Percentiles rank a stretch among this genome's conserved stretches.
phyloP scores from a whole-genome alignment of 257 asterid genomes.

The Haberlea rhodopensis region DNA sequence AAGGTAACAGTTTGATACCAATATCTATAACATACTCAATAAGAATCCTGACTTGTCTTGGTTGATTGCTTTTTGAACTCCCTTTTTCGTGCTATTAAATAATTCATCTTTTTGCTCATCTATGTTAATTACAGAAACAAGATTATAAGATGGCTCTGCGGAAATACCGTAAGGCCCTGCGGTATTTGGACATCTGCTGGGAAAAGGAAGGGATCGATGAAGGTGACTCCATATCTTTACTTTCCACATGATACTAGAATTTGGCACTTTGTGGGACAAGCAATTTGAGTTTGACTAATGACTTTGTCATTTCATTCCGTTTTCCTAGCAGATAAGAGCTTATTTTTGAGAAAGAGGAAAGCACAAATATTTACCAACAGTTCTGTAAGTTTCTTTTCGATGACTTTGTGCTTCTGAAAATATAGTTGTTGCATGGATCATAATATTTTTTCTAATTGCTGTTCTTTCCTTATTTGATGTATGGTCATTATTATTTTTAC shows the following conservation, averaged over 20 bases:
- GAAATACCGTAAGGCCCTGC: constrained; percentile 92
- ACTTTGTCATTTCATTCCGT: background rate
- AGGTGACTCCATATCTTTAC: constrained; percentile 38
- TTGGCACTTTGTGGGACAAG: background rate
- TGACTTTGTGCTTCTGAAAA: background rate
- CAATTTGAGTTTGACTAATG: constrained; percentile 15
- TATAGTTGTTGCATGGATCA: background rate
- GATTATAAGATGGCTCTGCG: constrained; percentile 96
- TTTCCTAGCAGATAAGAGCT: constrained; percentile 55
- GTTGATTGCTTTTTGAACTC: background rate
- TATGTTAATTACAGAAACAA: constrained; percentile 80
- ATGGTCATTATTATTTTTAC: too few relatives aligned
- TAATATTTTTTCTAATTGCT: too few relatives aligned
- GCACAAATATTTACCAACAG: constrained; percentile 89
- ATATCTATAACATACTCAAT: constrained; percentile 12
- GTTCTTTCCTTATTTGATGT: background rate
- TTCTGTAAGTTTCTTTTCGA: constrained; percentile 65
- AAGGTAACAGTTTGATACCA: constrained; percentile 47
- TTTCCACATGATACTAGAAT: background rate
- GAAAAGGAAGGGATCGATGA: constrained; percentile 96
- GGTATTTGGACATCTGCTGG: constrained; percentile 93
- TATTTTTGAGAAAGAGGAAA: constrained; percentile 69
- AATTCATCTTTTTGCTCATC: background rate
- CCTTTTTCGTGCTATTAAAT: constrained; percentile 5
- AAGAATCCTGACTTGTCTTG: background rate